Evolutionary conservation across 331 rosid genomes (phyloP).

Genomic region (Phaseolus coccineus): DNA sequence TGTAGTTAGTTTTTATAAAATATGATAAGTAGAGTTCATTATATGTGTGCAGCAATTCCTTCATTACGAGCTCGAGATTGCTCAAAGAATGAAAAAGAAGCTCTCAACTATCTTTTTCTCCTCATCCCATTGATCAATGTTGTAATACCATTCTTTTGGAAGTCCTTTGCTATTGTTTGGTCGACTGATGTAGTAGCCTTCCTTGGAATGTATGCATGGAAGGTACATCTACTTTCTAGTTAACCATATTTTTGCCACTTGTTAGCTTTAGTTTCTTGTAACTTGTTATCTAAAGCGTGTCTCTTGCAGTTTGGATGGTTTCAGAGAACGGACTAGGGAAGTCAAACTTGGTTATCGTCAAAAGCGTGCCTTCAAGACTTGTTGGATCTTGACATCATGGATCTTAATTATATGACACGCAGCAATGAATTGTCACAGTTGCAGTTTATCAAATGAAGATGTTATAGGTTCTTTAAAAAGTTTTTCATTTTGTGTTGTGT

Average conservation of each 20-base stretch:
- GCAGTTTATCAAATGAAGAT: slow-evolving; percentile 2
- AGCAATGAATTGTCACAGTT: slow-evolving; percentile 13
- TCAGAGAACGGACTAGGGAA: slow-evolving; percentile 65
- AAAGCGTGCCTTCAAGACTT: neutral
- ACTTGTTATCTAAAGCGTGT: slow-evolving; percentile 25
- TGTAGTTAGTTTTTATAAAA: neutral
- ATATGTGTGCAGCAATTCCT: slow-evolving; percentile 78
- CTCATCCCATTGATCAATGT: slow-evolving; percentile 85
- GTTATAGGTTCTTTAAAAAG: slow-evolving; percentile 20
- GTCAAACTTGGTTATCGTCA: slow-evolving; percentile 26
- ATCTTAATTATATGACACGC: neutral
- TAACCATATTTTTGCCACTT: neutral
- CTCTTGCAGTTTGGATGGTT: slow-evolving; percentile 80
- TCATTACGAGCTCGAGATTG: slow-evolving; percentile 96
- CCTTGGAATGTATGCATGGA: slow-evolving; percentile 96
- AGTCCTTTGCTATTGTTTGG: slow-evolving; percentile 97
- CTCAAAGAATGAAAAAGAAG: slow-evolving; percentile 97
- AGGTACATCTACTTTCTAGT: slow-evolving; percentile 54
- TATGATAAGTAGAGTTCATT: slow-evolving; percentile 21
- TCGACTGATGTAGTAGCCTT: slow-evolving; percentile 86
- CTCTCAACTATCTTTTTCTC: slow-evolving; percentile 93
- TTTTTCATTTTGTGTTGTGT: slow-evolving; percentile 24
- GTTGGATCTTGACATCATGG: neutral
- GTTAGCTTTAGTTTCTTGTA: slow-evolving; percentile 15
- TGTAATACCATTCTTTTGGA: slow-evolving; percentile 85